A percentile compares a stretch with the other conserved stretches of the same genome.
phyloP scores from a whole-genome alignment of 1,284 basidiomycete species.

The Apiotrichum domesticum region DNA sequence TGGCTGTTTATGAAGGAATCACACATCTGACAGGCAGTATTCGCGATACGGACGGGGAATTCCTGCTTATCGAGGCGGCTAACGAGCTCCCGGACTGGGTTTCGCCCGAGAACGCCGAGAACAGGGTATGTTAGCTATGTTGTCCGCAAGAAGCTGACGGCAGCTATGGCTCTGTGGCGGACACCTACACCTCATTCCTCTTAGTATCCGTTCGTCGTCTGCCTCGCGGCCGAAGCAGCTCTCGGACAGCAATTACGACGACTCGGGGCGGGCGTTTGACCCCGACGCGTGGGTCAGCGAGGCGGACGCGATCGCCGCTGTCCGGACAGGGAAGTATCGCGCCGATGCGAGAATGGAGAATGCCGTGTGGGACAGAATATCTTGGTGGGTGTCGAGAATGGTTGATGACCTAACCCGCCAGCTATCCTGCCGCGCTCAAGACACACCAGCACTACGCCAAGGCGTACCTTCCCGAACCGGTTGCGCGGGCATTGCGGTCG shows the following conservation, averaged over 20 bases:
- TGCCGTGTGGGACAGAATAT: constrained; percentile 62
- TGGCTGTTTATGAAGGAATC: not conserved
- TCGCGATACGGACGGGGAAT: constrained; percentile 90
- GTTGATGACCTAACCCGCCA: constrained; percentile 27
- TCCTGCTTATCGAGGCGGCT: constrained; percentile 93
- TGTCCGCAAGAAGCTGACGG: not conserved
- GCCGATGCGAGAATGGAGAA: constrained; percentile 59
- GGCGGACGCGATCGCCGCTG: constrained; percentile 61
- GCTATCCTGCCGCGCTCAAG: constrained; percentile 63
- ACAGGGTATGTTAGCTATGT: constrained; percentile 63
- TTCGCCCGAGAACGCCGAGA: constrained; percentile 79
- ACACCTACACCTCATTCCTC: constrained; percentile 76
- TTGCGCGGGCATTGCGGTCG: constrained; percentile 63
- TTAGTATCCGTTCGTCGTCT: constrained; percentile 62
- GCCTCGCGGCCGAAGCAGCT: constrained; percentile 53
- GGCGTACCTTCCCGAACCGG: constrained; percentile 69
- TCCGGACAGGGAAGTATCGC: constrained; percentile 46
- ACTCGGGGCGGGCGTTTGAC: constrained; percentile 47
- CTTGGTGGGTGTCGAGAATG: constrained; percentile 50
- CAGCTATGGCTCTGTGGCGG: constrained; percentile 86
- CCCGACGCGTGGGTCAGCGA: constrained; percentile 56
- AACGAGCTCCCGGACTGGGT: constrained; percentile 86
- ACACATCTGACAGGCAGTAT: constrained; percentile 47
- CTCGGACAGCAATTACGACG: constrained; percentile 54
- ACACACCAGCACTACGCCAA: constrained; percentile 74